phyloP scores from a whole-genome alignment of 768 basidiomycete genomes.

The Rhizopogon sp. region DNA sequence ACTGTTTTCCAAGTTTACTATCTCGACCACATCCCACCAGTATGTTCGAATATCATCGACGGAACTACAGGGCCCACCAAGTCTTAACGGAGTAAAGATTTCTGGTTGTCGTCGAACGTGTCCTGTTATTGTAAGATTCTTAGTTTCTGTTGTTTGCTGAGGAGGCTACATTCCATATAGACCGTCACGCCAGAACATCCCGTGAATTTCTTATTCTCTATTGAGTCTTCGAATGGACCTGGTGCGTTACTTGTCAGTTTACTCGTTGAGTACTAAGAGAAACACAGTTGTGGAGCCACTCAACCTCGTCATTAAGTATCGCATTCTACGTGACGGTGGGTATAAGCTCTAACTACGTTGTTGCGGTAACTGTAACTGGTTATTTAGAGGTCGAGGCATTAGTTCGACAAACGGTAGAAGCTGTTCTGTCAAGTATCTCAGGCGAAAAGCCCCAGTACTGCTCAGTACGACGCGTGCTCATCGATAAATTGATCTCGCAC shows the following conservation, averaged over 20 bases:
- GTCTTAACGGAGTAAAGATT: slow-evolving; percentile 48
- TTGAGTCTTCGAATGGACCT: slow-evolving; percentile 60
- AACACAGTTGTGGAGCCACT: slow-evolving; percentile 56
- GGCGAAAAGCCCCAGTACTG: slow-evolving; percentile 29
- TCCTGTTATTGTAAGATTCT: slow-evolving; percentile 38
- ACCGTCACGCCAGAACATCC: slow-evolving; percentile 72
- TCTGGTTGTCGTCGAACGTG: slow-evolving; percentile 42
- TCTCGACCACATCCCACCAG: slow-evolving; percentile 76
- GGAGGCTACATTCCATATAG: slow-evolving; percentile 33
- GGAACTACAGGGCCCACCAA: slow-evolving; percentile 42
- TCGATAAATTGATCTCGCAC: slow-evolving; percentile 48
- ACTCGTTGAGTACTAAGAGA: slow-evolving; percentile 7
- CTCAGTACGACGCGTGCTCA: slow-evolving; percentile 27
- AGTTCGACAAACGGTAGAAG: slow-evolving; percentile 45
- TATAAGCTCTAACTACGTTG: background rate
- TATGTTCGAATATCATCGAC: slow-evolving; percentile 72
- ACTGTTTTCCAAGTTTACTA: slow-evolving; percentile 85
- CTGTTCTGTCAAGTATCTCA: slow-evolving; percentile 33
- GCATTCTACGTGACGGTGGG: slow-evolving; percentile 78
- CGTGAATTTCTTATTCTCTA: slow-evolving; percentile 74
- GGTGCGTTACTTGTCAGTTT: slow-evolving; percentile 31
- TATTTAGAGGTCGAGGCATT: slow-evolving; percentile 62
- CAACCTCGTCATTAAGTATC: slow-evolving; percentile 64
- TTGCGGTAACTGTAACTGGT: slow-evolving; percentile 5
- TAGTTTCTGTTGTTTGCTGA: background rate